Base-by-base conservation (phyloP, 768 basidiomycete species). In the Neoboletus magnificus region DNA sequence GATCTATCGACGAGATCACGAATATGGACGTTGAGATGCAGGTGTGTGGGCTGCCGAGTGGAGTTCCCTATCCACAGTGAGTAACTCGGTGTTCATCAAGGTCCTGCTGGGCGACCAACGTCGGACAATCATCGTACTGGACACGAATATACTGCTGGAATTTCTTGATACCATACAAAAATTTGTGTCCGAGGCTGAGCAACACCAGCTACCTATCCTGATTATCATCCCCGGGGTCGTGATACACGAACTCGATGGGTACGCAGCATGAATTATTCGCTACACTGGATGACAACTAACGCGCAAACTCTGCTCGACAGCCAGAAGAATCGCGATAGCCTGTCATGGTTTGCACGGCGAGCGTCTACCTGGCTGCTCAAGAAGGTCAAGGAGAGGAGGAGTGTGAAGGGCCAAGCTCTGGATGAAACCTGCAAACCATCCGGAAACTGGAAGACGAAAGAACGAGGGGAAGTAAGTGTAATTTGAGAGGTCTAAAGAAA, bases 111-210 rank as follows among this genome's bases (percentile, higher is more conserved):
- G 73, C 7, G 79, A 79, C 60, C 71, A 61, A 54, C 65, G n/a
- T n/a, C n/a, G 73, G 35, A 71, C 74, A 18, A 81, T 79, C 60
- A 63, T 92, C 48, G 80, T 93, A 16, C 66, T 91, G 32, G 91
- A 93, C 65, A 93, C 91, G 29, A 93, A 93, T 61, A 81, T 92
- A 57, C 74, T 93, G 27, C 70, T 90, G 61, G 82, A 84, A 64
- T 77, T 84, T 57, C 79, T 91, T 56, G 82, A 84, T 51, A 76
- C 82, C 37, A 69, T 92, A 56, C 77, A 81, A 56, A 77, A 79
- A 44, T 88, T 92, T 63, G 82, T 86, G 41, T 74, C 77, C 12
- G 85, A 88, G 65, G 74, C 84, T 35, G 84, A 85, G 63, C 72
- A 67, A 25, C 66, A 72, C 22, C 57, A 56, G 8, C 64, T 82